A percentile compares a stretch with the other conserved stretches of the same genome.
Conservation (phyloP, 148 eudicot genomes). For the Cornus kousa region DNA sequence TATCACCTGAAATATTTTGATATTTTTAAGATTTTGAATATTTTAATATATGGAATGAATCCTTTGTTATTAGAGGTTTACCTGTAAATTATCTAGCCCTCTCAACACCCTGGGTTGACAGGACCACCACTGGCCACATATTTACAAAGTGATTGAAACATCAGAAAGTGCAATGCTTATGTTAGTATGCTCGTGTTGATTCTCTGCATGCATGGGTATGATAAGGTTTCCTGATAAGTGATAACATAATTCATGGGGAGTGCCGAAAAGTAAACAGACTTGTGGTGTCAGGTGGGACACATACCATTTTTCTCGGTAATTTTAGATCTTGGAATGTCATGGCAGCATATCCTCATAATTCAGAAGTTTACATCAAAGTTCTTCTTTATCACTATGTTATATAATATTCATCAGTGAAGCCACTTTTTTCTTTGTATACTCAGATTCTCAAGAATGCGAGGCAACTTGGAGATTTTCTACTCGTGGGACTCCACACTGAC, state of each 20-base stretch:
- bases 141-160: background rate
- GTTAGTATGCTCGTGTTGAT: background rate
- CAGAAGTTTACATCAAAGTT: constrained; percentile 1
- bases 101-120: background rate
- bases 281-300: background rate
- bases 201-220: background rate
- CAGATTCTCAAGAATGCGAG: constrained; percentile 85
- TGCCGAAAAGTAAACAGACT: background rate
- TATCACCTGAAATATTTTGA: no score
- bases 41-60: no score
- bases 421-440: constrained; percentile 13
- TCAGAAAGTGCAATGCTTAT: background rate
- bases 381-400: background rate
- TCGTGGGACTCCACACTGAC: constrained; percentile 84
- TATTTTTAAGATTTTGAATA: no score
- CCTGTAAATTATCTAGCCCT: background rate
- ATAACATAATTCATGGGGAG: background rate
- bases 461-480: constrained; percentile 91
- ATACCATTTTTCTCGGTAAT: background rate
- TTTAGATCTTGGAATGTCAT: background rate
- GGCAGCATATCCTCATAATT: background rate
- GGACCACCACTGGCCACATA: background rate
- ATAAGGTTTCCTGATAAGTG: background rate
- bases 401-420: background rate
- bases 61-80: background rate